Evolutionary conservation across 2,329 filamentous ascomycete genomes (phyloP).

Genomic region (Alternaria longipes): DNA sequence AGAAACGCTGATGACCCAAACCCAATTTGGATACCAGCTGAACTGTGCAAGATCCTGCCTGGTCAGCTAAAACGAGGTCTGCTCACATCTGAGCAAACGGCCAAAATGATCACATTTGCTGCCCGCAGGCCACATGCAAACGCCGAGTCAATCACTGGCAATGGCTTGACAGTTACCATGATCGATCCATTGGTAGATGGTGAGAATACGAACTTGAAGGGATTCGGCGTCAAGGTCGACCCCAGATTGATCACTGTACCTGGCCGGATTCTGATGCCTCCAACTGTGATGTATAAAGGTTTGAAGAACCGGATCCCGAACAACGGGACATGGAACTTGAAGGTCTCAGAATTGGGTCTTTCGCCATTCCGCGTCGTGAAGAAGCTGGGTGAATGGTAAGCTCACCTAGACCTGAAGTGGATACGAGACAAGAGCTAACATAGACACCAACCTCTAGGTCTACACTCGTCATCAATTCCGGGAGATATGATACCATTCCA

Average conservation of each 20-base stretch:
- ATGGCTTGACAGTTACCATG: slow-evolving; percentile 39
- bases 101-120: slow-evolving; percentile 45
- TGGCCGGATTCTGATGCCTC: slow-evolving; percentile 72
- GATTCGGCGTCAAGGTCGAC: slow-evolving; percentile 71
- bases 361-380: slow-evolving; percentile 38
- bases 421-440: not conserved
- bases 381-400: slow-evolving; percentile 29
- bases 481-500: slow-evolving; percentile 24
- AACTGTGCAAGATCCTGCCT: slow-evolving; percentile 43
- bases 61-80: slow-evolving; percentile 42
- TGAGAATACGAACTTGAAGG: slow-evolving; percentile 33
- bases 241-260: slow-evolving; percentile 74
- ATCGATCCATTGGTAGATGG: slow-evolving; percentile 33
- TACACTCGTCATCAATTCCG: slow-evolving; percentile 43
- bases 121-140: slow-evolving; percentile 42
- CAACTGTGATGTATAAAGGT: slow-evolving; percentile 67
- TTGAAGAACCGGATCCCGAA: slow-evolving; percentile 46
- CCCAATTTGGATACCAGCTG: slow-evolving; percentile 46
- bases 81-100: slow-evolving; percentile 40
- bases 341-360: slow-evolving; percentile 26
- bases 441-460: slow-evolving; percentile 14
- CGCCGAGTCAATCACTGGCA: slow-evolving; percentile 39
- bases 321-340: slow-evolving; percentile 77
- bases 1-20: slow-evolving; percentile 28
- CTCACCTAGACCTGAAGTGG: not conserved